Base-by-base conservation (phyloP, 768 basidiomycete species). In the Mycena haematopus region DNA sequence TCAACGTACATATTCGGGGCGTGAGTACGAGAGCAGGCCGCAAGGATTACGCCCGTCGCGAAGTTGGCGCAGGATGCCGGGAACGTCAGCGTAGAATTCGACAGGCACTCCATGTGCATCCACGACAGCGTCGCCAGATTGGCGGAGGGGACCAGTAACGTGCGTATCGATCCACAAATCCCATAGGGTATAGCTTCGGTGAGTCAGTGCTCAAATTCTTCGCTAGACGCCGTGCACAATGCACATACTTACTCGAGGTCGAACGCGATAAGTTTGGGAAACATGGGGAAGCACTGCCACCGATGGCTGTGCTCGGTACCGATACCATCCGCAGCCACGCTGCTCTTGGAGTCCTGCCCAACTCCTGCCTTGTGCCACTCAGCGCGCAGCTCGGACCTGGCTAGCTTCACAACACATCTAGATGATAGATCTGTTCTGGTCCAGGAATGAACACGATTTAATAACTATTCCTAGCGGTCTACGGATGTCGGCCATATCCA, bases 101-200 rank as follows among this genome's bases (percentile, higher is more conserved):
- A 95, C 84, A 29, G 27, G 40, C n/a, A 31, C 44, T 14, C 61
- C 75, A 24, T 56, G 82, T 82, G 73, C 79, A 69, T 89, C 87
- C 10, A 82, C 73, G 0, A 89, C 80, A 62, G 74, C 70, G 31
- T 83, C 72, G 14, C 75, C 78, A 24, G 86, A 74, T 47, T 82
- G 78, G 58, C 74, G 80, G 54, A 91, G 74, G 8, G 89, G 86
- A 31, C 86, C 84, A 46, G 81, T 76, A 54, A 91, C 80, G 72
- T 93, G 89, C 19, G 87, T 87, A 73, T 95, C 93, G 55, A 95
- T 89, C 93, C 92, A 94, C 17, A 94, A 78, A 60, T 89, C 84
- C 93, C 92, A 95, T 7, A 95, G 78, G 0, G 93, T 95, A 72
- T 91, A 94, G 71, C 92, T 93, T 64, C 14, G n/a, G 29, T 2